phyloP scores from a whole-genome alignment of 2,329 filamentous ascomycete genomes.

The Xylariaceae sp. region DNA sequence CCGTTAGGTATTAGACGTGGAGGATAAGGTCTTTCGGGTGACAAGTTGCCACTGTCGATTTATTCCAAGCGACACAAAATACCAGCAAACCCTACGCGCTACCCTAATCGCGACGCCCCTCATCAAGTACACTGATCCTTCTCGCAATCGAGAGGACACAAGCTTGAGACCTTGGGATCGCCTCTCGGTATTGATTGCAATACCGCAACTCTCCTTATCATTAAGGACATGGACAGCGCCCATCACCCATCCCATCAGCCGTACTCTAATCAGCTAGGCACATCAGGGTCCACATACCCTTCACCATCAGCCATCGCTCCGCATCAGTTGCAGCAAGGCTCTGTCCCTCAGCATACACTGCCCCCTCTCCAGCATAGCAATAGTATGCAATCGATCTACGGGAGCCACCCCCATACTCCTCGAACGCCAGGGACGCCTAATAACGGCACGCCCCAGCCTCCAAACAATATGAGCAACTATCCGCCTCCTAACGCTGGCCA shows the following conservation, averaged over 20 bases:
- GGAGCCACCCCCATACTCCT: slow-evolving; percentile 58
- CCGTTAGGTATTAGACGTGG: slow-evolving; percentile 30
- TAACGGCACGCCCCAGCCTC: slow-evolving; percentile 50
- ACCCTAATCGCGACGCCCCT: not conserved
- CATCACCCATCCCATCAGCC: slow-evolving; percentile 31
- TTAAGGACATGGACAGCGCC: slow-evolving; percentile 51
- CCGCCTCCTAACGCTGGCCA: slow-evolving; percentile 27
- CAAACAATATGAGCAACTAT: slow-evolving; percentile 44
- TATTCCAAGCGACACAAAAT: slow-evolving; percentile 10
- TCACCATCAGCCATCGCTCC: slow-evolving; percentile 50
- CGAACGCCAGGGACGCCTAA: slow-evolving; percentile 59
- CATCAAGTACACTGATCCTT: not conserved
- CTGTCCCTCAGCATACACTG: slow-evolving; percentile 50
- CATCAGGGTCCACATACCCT: slow-evolving; percentile 48
- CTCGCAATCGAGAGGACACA: slow-evolving; percentile 17
- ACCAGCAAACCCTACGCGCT: slow-evolving; percentile 13
- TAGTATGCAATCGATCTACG: slow-evolving; percentile 53
- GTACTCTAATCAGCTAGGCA: slow-evolving; percentile 55
- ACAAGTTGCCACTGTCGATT: slow-evolving; percentile 8
- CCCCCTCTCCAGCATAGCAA: slow-evolving; percentile 49
- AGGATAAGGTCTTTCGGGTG: slow-evolving; percentile 23
- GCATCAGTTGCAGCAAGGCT: slow-evolving; percentile 46
- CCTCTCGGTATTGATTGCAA: slow-evolving; percentile 21
- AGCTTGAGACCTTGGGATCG: slow-evolving; percentile 22
- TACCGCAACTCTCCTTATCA: slow-evolving; percentile 21